These are phyloP conservation scores for Neurospora tetraspora DNA, from an alignment of 495 filamentous ascomycete species.

Conservation along the genomic window DNA sequence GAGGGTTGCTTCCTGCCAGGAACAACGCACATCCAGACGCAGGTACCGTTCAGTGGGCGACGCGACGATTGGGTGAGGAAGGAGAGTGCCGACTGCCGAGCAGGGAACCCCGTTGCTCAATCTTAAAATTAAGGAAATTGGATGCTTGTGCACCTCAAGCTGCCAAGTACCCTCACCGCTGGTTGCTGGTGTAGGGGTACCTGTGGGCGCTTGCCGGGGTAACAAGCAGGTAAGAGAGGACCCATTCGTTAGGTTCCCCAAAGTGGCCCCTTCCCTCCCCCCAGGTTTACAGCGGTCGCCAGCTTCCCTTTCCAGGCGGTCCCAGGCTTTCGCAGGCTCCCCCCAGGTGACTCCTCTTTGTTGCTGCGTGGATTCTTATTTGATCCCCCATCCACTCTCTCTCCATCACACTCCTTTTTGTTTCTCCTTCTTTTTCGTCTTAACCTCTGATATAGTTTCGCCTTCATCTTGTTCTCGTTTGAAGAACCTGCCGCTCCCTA, in stretches of 20 bases:
- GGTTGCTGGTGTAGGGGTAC: constrained; percentile 8
- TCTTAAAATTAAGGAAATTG: constrained; percentile 25
- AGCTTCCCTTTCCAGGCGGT: constrained; percentile 1
- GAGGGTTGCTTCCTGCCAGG: neutral
- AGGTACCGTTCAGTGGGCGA: neutral
- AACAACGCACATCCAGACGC: neutral
- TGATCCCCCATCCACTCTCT: constrained; percentile 13
- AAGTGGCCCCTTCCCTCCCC: neutral
- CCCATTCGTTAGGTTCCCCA: constrained; percentile 4
- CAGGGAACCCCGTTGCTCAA: constrained; percentile 1
- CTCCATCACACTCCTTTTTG: constrained; percentile 1
- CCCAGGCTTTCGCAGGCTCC: neutral
- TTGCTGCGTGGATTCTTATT: constrained; percentile 4
- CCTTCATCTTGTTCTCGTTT: neutral
- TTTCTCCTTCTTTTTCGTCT: constrained; percentile 7
- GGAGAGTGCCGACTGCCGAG: neutral
- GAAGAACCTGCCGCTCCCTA: constrained; percentile 20
- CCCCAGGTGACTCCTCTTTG: neutral
- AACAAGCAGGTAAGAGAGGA: neutral
- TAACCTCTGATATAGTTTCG: neutral
- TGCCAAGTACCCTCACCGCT: constrained; percentile 9
- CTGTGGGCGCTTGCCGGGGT: neutral
- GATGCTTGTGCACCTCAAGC: constrained; percentile 6
- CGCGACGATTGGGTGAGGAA: neutral
- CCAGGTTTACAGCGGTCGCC: constrained; percentile 9